Evolutionary conservation across 345 rosid species (phyloP), one percentile per base, ranked within the genome.

Genomic region (Hibiscus trionum): DNA sequence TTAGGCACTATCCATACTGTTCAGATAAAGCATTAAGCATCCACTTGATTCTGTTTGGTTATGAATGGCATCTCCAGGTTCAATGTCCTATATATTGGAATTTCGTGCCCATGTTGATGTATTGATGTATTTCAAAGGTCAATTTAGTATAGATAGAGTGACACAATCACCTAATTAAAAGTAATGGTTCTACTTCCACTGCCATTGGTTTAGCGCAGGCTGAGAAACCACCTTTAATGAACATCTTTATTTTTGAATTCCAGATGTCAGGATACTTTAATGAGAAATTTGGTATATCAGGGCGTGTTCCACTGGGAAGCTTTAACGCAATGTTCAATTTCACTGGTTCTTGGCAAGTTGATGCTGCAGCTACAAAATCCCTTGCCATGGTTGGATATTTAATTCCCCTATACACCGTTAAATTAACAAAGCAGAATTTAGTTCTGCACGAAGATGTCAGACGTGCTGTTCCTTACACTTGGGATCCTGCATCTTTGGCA

Each of bases 401-500:
- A 77, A 84, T 92, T 61, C 91, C 89, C 4, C 84, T 95, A 14
- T 90, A 72, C 60, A 84, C 78, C 46, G 91, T 95, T 58, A 84
- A 86, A 61, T 62, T 92, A 76, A 79, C 83, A 21, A 82, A 84
- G 74, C 79, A 73, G 60, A 84, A 82, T 74, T 73, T 95, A 76
- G 80, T 81, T 73, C 76, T 89, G 55, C 77, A 29, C 24, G 88
- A 92, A 12, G 97, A 92, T 76, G 78, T 92, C 72, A 87, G 84
- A 73, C 88, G 55, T 15, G 91, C 96, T 75, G 94, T 92, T 82
- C 99, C 97, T 74, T 83, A 88, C 80, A 82, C 97, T 1, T 95
- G 99, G 99, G 99, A 95, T 84, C 97, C 97, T n/a, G 88, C 97
- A 76, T 86, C 90, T 27, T 80, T 95, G 86, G 97, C 99, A 69